Percentiles rank a stretch among this genome's conserved stretches.
Evolutionary conservation across 140 eudicot species (phyloP).

Genomic region (Ambrosia hybrid): DNA sequence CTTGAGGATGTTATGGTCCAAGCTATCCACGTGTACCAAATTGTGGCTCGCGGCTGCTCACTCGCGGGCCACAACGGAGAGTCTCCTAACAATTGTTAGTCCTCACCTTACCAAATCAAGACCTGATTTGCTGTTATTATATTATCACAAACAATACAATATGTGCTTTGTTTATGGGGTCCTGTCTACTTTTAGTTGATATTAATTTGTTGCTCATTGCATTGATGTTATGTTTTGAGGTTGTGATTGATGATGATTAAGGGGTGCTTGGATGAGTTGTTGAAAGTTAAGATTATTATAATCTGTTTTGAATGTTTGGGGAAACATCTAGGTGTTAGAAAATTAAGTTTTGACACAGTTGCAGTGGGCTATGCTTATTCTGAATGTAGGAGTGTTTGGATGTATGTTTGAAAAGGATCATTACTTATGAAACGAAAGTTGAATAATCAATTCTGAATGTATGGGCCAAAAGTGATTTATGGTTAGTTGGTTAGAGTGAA

Average conservation of each 20-base stretch:
- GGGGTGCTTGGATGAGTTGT: not conserved
- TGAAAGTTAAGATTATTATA: not conserved
- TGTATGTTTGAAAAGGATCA: not conserved
- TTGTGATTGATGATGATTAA: conserved; percentile 9
- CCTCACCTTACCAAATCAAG: too few relatives aligned
- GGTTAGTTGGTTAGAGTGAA: not conserved
- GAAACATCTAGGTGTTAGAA: not conserved
- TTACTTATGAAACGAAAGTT: not conserved
- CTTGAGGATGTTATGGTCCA: too few relatives aligned
- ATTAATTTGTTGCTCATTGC: not conserved
- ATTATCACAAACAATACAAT: too few relatives aligned
- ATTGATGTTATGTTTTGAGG: not conserved
- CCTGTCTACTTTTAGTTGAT: too few relatives aligned
- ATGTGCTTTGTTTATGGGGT: too few relatives aligned
- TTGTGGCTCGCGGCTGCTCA: too few relatives aligned
- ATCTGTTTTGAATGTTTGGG: not conserved
- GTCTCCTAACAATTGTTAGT: too few relatives aligned
- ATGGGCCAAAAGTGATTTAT: not conserved
- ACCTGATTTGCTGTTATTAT: too few relatives aligned
- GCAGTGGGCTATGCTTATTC: not conserved
- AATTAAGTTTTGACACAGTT: not conserved
- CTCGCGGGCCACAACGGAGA: too few relatives aligned
- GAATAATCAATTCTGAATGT: not conserved
- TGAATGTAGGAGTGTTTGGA: not conserved
- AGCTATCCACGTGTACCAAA: too few relatives aligned